phyloP scores from a whole-genome alignment of 148 eudicot genomes.

The Silene conica region DNA sequence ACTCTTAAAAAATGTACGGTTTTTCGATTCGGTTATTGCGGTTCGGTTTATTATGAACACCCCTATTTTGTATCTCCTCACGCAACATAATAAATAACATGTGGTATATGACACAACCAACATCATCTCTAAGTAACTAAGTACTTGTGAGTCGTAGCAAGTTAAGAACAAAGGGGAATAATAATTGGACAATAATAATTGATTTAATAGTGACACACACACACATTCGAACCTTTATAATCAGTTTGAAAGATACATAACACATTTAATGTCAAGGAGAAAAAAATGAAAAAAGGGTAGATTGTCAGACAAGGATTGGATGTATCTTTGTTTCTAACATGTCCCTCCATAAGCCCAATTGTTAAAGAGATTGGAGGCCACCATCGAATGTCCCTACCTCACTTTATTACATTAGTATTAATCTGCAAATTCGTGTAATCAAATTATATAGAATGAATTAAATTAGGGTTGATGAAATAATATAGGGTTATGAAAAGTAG shows the following conservation, averaged over 20 bases:
- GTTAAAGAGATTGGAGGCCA: background rate
- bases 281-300: background rate
- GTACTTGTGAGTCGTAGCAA: background rate
- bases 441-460: no score
- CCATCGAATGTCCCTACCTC: background rate
- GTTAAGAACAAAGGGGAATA: background rate
- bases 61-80: no score
- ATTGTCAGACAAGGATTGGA: slow-evolving; percentile 17
- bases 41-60: no score
- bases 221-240: background rate
- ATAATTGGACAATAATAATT: background rate
- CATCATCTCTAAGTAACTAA: slow-evolving; percentile 5
- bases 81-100: background rate
- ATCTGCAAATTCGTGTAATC: no score
- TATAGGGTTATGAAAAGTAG: no score
- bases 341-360: slow-evolving; percentile 4
- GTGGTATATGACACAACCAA: background rate
- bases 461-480: no score
- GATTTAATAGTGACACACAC: background rate
- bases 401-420: no score
- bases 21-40: no score
- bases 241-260: slow-evolving; percentile 1
- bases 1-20: no score
- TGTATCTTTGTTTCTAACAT: slow-evolving; percentile 7
- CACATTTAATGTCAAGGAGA: background rate